Conservation (phyloP, 2,329 filamentous ascomycete genomes). For the Tolypocladium tropicale region DNA sequence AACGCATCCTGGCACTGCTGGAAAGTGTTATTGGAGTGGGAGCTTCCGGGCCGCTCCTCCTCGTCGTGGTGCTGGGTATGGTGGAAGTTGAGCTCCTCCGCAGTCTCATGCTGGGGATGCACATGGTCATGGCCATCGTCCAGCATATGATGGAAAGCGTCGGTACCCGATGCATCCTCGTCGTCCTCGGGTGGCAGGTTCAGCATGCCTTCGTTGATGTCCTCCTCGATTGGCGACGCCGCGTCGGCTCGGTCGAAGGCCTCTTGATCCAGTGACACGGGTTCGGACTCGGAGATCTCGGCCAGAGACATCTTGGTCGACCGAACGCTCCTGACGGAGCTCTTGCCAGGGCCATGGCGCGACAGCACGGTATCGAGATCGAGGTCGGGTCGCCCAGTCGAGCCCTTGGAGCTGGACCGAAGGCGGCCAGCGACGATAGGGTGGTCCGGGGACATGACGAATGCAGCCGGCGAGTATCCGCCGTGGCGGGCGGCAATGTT, state of each 20-base stretch:
- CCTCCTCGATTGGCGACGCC: conserved; percentile 25
- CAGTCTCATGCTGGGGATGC: not conserved
- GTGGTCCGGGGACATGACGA: conserved; percentile 55
- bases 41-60: conserved; percentile 26
- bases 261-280: conserved; percentile 37
- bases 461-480: conserved; percentile 59
- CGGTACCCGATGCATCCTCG: conserved; percentile 15
- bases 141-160: conserved; percentile 24
- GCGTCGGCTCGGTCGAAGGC: conserved; percentile 44
- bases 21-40: conserved; percentile 49
- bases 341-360: conserved; percentile 44
- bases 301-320: conserved; percentile 38
- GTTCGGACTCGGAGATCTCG: conserved; percentile 48
- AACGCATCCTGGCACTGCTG: conserved; percentile 61
- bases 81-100: not conserved
- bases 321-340: conserved; percentile 38
- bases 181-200: conserved; percentile 21
- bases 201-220: conserved; percentile 17
- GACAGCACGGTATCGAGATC: conserved; percentile 31
- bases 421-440: conserved; percentile 49
- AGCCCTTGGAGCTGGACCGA: conserved; percentile 44
- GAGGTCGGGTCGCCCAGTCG: conserved; percentile 27
- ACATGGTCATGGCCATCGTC: conserved; percentile 9
- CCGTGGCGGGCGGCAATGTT: conserved; percentile 57
- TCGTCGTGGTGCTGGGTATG: conserved; percentile 1